Evolutionary conservation across 108 stramenopile genomes (phyloP).

Genomic region (Nannochloropsis granulata): DNA sequence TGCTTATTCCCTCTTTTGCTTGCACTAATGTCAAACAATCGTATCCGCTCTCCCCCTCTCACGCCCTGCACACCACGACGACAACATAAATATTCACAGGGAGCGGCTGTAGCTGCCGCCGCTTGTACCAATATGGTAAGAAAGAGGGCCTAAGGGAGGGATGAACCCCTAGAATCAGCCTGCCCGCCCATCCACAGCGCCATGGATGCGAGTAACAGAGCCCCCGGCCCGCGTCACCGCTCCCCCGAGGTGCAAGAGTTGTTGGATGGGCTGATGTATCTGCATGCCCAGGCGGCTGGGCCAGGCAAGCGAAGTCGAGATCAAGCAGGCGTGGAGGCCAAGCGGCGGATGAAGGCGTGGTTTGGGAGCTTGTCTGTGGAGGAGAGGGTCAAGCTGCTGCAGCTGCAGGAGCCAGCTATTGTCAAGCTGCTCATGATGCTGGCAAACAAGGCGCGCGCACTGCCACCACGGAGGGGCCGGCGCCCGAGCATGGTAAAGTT

Average conservation of each 20-base stretch:
- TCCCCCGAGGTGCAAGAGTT: neutral
- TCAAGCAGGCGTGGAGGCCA: neutral
- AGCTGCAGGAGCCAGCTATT: neutral
- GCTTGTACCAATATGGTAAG: no score
- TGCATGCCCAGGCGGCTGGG: neutral
- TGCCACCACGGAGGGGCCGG: neutral
- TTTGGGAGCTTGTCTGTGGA: neutral
- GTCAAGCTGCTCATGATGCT: neutral
- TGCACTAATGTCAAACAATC: no score
- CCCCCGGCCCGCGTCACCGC: neutral
- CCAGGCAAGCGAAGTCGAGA: neutral
- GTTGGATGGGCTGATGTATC: neutral
- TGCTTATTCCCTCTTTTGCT: no score
- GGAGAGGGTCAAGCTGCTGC: neutral
- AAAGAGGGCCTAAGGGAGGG: no score
- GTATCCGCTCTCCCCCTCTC: no score
- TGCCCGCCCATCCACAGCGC: no score
- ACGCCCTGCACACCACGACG: no score
- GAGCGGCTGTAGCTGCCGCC: no score
- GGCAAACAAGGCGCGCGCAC: neutral
- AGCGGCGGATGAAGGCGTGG: neutral
- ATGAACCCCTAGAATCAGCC: no score
- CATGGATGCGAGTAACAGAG: no score
- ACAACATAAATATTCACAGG: no score
- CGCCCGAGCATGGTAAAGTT: neutral